These are phyloP conservation scores for Tolypocladium guangdongense DNA, from an alignment of 2,329 filamentous ascomycete genomes.

Conservation along the genomic window DNA sequence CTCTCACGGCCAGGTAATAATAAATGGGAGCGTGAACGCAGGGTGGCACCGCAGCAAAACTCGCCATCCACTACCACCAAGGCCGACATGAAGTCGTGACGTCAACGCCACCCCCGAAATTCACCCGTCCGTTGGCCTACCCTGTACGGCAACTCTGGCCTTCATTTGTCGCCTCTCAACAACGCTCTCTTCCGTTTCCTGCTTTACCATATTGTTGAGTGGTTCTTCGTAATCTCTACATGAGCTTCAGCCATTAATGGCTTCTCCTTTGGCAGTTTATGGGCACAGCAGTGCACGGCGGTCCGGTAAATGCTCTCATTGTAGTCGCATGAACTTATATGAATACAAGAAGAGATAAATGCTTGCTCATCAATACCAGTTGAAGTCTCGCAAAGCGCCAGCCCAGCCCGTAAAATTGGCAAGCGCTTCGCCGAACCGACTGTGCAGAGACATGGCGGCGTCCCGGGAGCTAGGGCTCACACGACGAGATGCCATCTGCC, in stretches of 20 bases:
- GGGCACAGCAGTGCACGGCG: not conserved
- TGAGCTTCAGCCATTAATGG: too few relatives aligned
- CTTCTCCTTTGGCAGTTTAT: not conserved
- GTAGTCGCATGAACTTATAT: too few relatives aligned
- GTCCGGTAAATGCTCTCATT: too few relatives aligned
- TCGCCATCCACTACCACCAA: not conserved
- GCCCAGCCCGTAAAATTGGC: too few relatives aligned
- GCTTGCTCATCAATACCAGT: too few relatives aligned
- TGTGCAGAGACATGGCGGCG: not conserved
- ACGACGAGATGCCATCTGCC: too few relatives aligned
- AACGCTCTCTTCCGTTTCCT: not conserved
- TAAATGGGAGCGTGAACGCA: not conserved
- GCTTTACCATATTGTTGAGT: not conserved
- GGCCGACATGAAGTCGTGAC: too few relatives aligned
- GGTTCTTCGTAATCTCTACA: not conserved
- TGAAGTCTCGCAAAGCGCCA: not conserved
- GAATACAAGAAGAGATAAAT: too few relatives aligned
- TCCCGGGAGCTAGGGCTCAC: not conserved
- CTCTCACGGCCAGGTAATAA: not conserved
- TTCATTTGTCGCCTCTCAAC: not conserved
- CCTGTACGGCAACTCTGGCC: not conserved
- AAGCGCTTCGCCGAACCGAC: not conserved
- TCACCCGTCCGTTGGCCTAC: too few relatives aligned
- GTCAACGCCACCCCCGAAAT: too few relatives aligned
- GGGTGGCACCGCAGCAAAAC: not conserved